Conservation (phyloP, 305 asterid genomes). For the Plantago coronopus region DNA sequence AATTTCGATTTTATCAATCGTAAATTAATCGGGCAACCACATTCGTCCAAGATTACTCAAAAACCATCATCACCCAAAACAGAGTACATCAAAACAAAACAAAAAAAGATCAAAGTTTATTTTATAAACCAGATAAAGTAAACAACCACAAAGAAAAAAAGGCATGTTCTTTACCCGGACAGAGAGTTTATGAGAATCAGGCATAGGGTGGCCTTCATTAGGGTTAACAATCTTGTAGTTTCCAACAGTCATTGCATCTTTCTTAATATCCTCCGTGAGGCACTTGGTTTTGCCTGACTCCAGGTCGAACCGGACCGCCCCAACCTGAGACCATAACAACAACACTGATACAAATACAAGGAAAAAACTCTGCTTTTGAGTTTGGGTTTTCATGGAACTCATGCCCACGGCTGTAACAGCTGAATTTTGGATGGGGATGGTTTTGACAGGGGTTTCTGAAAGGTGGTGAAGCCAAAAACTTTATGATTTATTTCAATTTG, state of each 20-base stretch:
- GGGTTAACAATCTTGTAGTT: constrained; percentile 79
- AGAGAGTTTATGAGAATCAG: constrained; percentile 80
- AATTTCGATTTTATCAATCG: no score
- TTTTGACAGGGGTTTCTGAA: no score
- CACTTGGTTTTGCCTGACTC: constrained; percentile 84
- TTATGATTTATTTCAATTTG: background rate
- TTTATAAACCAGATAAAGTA: background rate
- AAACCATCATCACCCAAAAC: constrained; percentile 1
- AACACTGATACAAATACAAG: constrained; percentile 39
- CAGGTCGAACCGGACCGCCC: constrained; percentile 79
- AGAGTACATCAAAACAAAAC: background rate
- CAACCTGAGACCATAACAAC: constrained; percentile 40
- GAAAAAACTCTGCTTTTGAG: constrained; percentile 23
- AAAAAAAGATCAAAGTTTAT: background rate
- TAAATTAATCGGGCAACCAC: background rate
- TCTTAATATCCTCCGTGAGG: constrained; percentile 84
- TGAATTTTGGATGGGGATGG: background rate
- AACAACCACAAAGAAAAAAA: no score
- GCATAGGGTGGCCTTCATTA: constrained; percentile 73
- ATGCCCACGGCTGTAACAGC: constrained; percentile 4
- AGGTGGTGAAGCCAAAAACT: no score
- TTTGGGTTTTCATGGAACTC: constrained; percentile 30
- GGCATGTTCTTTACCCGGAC: constrained; percentile 60
- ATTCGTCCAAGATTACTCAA: background rate
- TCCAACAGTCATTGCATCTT: constrained; percentile 89